Conservation (phyloP, 1,284 basidiomycete species). For the Neotropicomus parvogracilis region DNA sequence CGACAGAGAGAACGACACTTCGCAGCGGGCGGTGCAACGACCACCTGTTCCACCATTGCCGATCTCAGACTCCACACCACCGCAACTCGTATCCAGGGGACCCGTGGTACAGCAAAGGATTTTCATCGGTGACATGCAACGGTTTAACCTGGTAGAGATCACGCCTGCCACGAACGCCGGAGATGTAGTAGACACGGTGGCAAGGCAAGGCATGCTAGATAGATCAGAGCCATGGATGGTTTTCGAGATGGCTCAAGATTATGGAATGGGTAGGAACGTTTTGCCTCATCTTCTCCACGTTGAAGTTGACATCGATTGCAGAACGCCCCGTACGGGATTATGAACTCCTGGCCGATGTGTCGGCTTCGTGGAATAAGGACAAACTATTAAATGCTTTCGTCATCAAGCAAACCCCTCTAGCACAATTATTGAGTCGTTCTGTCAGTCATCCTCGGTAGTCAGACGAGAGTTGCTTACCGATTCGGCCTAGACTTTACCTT, state of each 20-base stretch:
- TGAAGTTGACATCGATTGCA: slow-evolving; percentile 30
- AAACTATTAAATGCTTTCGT: slow-evolving; percentile 75
- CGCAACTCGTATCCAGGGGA: slow-evolving; percentile 22
- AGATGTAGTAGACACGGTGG: slow-evolving; percentile 61
- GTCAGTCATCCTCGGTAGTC: slow-evolving; percentile 40
- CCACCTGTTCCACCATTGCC: slow-evolving; percentile 39
- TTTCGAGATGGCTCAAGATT: slow-evolving; percentile 76
- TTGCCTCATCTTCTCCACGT: background rate
- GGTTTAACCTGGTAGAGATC: slow-evolving; percentile 68
- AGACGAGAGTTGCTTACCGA: slow-evolving; percentile 11
- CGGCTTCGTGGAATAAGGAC: slow-evolving; percentile 80
- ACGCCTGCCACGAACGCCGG: slow-evolving; percentile 56
- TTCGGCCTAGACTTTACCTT: slow-evolving; percentile 56
- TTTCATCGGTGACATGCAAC: slow-evolving; percentile 71
- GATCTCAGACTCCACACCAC: slow-evolving; percentile 27
- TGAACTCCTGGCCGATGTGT: slow-evolving; percentile 70
- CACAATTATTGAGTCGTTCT: slow-evolving; percentile 51
- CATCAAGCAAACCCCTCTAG: slow-evolving; percentile 67
- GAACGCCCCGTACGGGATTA: slow-evolving; percentile 85
- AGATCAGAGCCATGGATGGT: slow-evolving; percentile 69
- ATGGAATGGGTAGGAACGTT: slow-evolving; percentile 72
- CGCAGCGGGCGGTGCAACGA: slow-evolving; percentile 25
- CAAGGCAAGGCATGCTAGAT: slow-evolving; percentile 57
- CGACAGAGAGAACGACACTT: slow-evolving; percentile 25
- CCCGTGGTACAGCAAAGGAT: slow-evolving; percentile 57